Evolutionary conservation across 805 yeast species (phyloP).

Genomic region (Saccharomycopsis javanensis): DNA sequence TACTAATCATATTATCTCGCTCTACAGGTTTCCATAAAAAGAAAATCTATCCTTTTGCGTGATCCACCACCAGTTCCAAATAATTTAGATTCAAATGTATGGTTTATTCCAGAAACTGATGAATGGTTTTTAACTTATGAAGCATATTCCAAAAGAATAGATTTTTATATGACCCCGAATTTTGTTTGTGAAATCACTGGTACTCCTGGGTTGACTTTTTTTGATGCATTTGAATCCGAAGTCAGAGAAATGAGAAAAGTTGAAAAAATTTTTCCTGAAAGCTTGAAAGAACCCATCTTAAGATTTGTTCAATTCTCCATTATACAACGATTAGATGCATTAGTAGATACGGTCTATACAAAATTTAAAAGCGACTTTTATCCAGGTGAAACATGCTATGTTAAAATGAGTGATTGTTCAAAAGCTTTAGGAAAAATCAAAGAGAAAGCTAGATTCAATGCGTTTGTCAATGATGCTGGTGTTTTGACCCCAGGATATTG

Average conservation of each 20-base stretch:
- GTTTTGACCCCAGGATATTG: constrained; percentile 44
- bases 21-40: constrained; percentile 58
- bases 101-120: constrained; percentile 73
- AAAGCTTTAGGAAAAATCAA: constrained; percentile 16
- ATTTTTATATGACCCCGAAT: constrained; percentile 62
- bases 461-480: constrained; percentile 28
- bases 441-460: constrained; percentile 32
- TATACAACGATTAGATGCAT: constrained; percentile 69
- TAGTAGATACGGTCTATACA: constrained; percentile 80
- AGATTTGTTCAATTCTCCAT: constrained; percentile 74
- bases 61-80: constrained; percentile 49
- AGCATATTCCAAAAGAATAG: constrained; percentile 61
- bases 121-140: constrained; percentile 82
- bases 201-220: constrained; percentile 79
- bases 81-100: constrained; percentile 54
- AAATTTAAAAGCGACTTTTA: constrained; percentile 74
- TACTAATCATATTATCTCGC: neutral
- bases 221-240: constrained; percentile 80
- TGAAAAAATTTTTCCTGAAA: constrained; percentile 80
- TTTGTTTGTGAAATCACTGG: constrained; percentile 97
- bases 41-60: constrained; percentile 56
- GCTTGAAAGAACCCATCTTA: constrained; percentile 85
- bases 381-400: constrained; percentile 79
- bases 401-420: constrained; percentile 28
- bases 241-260: constrained; percentile 51